These are phyloP conservation scores for Hypoxylon sp. DNA, from an alignment of 2,329 filamentous ascomycete genomes.

Conservation along the genomic window DNA sequence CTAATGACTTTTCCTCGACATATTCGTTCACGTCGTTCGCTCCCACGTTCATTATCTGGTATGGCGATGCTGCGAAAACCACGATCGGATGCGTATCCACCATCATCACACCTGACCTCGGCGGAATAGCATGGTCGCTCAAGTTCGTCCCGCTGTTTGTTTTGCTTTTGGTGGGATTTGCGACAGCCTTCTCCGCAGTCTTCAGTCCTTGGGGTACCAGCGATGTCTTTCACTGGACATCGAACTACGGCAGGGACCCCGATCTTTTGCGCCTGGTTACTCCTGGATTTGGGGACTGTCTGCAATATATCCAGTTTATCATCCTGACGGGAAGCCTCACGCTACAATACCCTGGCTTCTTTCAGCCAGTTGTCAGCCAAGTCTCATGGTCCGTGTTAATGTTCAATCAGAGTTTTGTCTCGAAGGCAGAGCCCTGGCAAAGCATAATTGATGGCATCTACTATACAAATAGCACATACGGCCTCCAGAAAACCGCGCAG, in stretches of 20 bases:
- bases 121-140: conserved; percentile 72
- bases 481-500: conserved; percentile 80
- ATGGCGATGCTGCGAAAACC: conserved; percentile 71
- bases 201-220: conserved; percentile 94
- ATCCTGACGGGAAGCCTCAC: conserved; percentile 87
- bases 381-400: conserved; percentile 88
- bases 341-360: conserved; percentile 91
- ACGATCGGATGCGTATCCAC: conserved; percentile 82
- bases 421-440: conserved; percentile 69
- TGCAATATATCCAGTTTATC: conserved; percentile 96
- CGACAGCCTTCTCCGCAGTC: conserved; percentile 84
- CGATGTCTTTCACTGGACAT: conserved; percentile 95
- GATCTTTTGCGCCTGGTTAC: conserved; percentile 92
- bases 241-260: conserved; percentile 93
- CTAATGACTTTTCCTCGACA: conserved; percentile 77
- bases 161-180: conserved; percentile 79
- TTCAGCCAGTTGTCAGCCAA: conserved; percentile 89
- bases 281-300: conserved; percentile 93
- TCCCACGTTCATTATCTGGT: conserved; percentile 75
- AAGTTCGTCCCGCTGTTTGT: conserved; percentile 81
- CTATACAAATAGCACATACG: conserved; percentile 77
- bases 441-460: conserved; percentile 88
- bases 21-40: conserved; percentile 88
- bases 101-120: conserved; percentile 85
- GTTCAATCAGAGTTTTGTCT: conserved; percentile 92